Evolutionary conservation across 208 protist species (phyloP).

Genomic region (Leptomonas seymouri): DNA sequence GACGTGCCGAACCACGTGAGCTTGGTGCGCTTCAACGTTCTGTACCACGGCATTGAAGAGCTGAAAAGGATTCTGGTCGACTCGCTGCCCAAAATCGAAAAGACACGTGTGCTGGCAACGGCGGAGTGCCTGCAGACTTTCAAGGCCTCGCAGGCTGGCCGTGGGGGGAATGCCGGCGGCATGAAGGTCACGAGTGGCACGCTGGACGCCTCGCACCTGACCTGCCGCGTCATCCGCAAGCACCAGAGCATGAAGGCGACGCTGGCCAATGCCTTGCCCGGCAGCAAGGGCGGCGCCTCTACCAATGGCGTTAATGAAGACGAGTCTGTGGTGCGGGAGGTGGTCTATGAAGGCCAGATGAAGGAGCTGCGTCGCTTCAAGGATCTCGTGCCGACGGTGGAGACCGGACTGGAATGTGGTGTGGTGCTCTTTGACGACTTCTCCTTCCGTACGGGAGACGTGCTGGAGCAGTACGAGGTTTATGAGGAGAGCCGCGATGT

Average conservation of each 20-base stretch:
- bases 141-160: slow-evolving; percentile 82
- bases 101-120: slow-evolving; percentile 64
- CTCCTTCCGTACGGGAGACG: slow-evolving; percentile 73
- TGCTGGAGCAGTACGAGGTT: slow-evolving; percentile 75
- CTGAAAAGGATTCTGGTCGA: slow-evolving; percentile 81
- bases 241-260: slow-evolving; percentile 27
- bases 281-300: slow-evolving; percentile 6
- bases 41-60: slow-evolving; percentile 89
- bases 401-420: slow-evolving; percentile 88
- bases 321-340: slow-evolving; percentile 42
- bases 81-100: slow-evolving; percentile 66
- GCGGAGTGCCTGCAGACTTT: slow-evolving; percentile 88
- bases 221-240: slow-evolving; percentile 75
- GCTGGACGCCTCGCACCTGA: slow-evolving; percentile 62
- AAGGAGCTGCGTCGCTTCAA: slow-evolving; percentile 91
- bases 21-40: slow-evolving; percentile 78
- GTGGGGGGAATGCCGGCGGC: slow-evolving; percentile 81
- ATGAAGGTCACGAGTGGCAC: slow-evolving; percentile 82
- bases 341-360: slow-evolving; percentile 86
- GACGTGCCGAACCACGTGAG: slow-evolving; percentile 81
- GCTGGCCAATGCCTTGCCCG: slow-evolving; percentile 8
- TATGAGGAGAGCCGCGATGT: slow-evolving; percentile 85
- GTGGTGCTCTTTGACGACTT: slow-evolving; percentile 91
- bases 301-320: slow-evolving; percentile 26
- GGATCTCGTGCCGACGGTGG: slow-evolving; percentile 84